Base-by-base conservation (phyloP, 192 early-diverging fungal genomes). In the Gigaspora rosea region DNA sequence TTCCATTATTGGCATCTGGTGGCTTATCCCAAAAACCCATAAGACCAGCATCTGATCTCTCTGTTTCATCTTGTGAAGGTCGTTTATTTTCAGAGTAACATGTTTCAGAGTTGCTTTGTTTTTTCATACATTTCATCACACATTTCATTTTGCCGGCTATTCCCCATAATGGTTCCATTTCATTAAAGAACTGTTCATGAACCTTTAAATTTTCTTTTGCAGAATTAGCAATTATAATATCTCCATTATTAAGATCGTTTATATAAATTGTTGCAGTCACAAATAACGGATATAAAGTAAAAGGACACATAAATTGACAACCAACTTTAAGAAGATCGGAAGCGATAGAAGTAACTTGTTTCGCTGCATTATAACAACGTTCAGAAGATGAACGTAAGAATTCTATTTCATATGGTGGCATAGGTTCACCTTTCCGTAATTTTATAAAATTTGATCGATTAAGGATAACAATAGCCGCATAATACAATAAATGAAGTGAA, bases 191-290 rank as follows among this genome's bases (percentile, higher is more conserved):
- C 59, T 80, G 78, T 62, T 85, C 80, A 71, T 85, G 79, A n/a
- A 82, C 76, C 27, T 69, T 82, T 49, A 89, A 73, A 67, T 78
- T 80, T 13, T 78, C 57, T 61, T 73, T 80, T 7, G 88, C 86
- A 22, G 79, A 81, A 15, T 79, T 57, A 1, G 81, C 83, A 10
- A 86, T 80, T 1, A 73, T 76, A 1, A 71, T 49, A 62, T 83
- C 82, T 7, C 56, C 54, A 15, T 82, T 83, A 72, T 86, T 86
- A 4, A 82, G 79, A 15, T 85, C 80, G 18, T 81, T 86, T 32
- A 89, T 81, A 72, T 83, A 85, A 65, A 89, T 86, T 33, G 88
- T 86, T 12, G 86, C 85, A 3, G 82, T 83, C 0, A 83, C 87
- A 50, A 85, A 89, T 5, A 84, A 77, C 15, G 83, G 80, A 52